These are phyloP conservation scores for Candida silvicultrix DNA, from an alignment of 805 yeast genomes.

Conservation along the genomic window DNA sequence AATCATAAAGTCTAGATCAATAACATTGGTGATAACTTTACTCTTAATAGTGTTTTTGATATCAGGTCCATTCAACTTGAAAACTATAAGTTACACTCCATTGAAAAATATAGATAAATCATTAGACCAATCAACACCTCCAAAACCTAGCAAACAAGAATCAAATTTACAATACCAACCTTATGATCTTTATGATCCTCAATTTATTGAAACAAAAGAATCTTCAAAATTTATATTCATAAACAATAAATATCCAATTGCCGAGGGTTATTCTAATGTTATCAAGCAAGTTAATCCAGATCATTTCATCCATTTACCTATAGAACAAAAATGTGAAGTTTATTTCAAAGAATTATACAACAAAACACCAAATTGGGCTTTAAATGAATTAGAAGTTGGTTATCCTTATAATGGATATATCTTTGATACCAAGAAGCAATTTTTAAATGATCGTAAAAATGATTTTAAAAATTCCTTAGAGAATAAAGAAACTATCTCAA, in stretches of 20 bases:
- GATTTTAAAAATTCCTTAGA: constrained; percentile 11
- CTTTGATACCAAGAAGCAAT: constrained; percentile 19
- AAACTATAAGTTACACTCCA: too few relatives aligned
- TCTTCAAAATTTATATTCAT: constrained; percentile 11
- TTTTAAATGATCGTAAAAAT: constrained; percentile 10
- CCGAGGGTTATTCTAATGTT: constrained; percentile 14
- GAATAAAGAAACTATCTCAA: constrained; percentile 7
- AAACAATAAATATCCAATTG: constrained; percentile 15
- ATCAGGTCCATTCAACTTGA: too few relatives aligned
- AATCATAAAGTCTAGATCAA: not conserved
- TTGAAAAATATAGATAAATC: too few relatives aligned
- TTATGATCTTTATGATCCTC: constrained; percentile 1
- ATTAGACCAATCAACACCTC: too few relatives aligned
- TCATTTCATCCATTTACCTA: constrained; percentile 7
- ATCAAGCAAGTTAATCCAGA: constrained; percentile 10
- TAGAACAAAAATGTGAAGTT: constrained; percentile 10
- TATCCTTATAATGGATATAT: constrained; percentile 16
- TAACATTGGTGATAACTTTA: not conserved
- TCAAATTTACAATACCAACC: not conserved
- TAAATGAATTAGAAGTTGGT: constrained; percentile 14
- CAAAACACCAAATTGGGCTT: constrained; percentile 18
- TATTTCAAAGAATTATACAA: constrained; percentile 15
- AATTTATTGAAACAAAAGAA: not conserved
- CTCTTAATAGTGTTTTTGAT: too few relatives aligned
- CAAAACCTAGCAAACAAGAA: too few relatives aligned